Percentiles rank a stretch among this genome's conserved stretches.
Evolutionary conservation across 163 green algal genomes (phyloP).

Genomic region (Chlamydomonas reinhardtii): DNA sequence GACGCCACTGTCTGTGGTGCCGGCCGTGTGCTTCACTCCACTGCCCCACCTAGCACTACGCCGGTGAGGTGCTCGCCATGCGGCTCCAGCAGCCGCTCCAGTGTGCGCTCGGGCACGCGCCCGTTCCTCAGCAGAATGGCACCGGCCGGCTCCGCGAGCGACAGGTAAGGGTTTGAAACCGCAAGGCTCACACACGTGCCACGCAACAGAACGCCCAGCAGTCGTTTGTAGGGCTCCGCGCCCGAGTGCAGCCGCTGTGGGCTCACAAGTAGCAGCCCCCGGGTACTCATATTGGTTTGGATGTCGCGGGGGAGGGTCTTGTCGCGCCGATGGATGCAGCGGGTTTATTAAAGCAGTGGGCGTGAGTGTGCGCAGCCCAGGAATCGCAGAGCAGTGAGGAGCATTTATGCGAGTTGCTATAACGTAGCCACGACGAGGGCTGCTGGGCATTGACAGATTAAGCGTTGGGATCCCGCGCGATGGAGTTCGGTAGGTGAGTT

Average conservation of each 20-base stretch:
- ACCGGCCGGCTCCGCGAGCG: slow-evolving; percentile 53
- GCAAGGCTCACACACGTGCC: slow-evolving; percentile 58
- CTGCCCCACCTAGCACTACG: slow-evolving; percentile 49
- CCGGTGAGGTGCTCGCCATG: slow-evolving; percentile 36
- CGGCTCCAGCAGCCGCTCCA: slow-evolving; percentile 43
- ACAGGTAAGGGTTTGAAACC: slow-evolving; percentile 52
- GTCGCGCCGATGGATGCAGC: too few species aligned
- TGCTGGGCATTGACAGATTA: background rate
- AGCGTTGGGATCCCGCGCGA: too few species aligned
- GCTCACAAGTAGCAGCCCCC: background rate
- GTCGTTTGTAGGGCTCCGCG: slow-evolving; percentile 51
- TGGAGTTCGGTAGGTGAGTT: too few species aligned
- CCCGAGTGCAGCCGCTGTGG: background rate
- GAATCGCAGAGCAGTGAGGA: too few species aligned
- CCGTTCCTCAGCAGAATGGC: slow-evolving; percentile 56
- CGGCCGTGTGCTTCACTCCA: too few species aligned
- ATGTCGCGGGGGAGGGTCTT: too few species aligned
- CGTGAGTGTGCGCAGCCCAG: too few species aligned
- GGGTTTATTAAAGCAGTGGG: too few species aligned
- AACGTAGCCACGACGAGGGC: too few species aligned
- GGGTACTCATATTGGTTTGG: too few species aligned
- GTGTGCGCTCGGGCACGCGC: slow-evolving; percentile 38
- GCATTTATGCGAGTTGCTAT: too few species aligned
- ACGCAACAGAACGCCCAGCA: slow-evolving; percentile 56
- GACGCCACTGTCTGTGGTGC: too few species aligned